A percentile compares a stretch with the other conserved stretches of the same genome.
Evolutionary conservation across 2,329 filamentous ascomycete genomes (phyloP).

Genomic region (Colletotrichum lentis): DNA sequence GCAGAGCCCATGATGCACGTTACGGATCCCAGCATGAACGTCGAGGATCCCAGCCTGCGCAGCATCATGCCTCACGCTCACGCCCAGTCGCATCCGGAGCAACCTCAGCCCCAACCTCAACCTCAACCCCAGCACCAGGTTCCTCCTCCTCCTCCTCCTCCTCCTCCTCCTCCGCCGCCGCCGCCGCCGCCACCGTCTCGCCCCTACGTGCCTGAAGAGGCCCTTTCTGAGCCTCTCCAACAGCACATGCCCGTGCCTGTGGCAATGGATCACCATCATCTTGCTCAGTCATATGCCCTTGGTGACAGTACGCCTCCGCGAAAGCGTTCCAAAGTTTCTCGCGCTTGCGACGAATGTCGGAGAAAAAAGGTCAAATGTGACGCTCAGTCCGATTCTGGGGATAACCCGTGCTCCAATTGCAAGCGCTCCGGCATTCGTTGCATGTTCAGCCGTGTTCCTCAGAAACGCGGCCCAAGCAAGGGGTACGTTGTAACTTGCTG

Average conservation of each 20-base stretch:
- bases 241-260: constrained; percentile 43
- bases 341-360: constrained; percentile 88
- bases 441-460: constrained; percentile 85
- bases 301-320: constrained; percentile 71
- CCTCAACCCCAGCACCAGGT: constrained; percentile 38
- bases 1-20: constrained; percentile 58
- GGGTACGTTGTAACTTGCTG: constrained; percentile 61
- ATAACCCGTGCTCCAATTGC: constrained; percentile 82
- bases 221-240: constrained; percentile 49
- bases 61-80: constrained; percentile 56
- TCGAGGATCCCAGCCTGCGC: constrained; percentile 54
- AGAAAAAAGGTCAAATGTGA: constrained; percentile 93
- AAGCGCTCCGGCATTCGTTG: constrained; percentile 78
- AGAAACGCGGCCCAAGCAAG: constrained; percentile 90
- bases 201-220: constrained; percentile 50
- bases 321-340: constrained; percentile 85
- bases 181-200: constrained; percentile 38
- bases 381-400: constrained; percentile 75
- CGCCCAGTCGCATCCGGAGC: constrained; percentile 38
- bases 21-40: constrained; percentile 55
- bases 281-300: constrained; percentile 51
- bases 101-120: constrained; percentile 33
- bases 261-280: constrained; percentile 48
- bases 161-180: no score
- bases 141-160: background rate